These are phyloP conservation scores for Gynostemma pentaphyllum DNA, from an alignment of 306 rosid species.

Conservation along the genomic window DNA sequence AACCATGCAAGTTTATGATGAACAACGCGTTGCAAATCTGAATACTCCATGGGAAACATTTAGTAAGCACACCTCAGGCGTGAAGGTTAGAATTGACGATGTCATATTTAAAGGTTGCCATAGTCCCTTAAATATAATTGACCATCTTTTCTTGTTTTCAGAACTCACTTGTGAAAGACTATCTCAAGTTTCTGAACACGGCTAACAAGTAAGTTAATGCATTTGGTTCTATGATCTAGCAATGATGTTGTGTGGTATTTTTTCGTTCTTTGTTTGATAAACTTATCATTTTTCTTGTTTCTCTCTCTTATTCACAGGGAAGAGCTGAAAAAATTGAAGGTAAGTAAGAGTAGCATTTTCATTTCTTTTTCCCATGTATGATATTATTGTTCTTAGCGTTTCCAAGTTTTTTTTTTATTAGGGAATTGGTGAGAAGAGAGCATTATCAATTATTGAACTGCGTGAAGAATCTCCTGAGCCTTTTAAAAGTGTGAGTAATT, in stretches of 20 bases:
- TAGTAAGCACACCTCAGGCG: constrained; percentile 32
- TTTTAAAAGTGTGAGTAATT: constrained; percentile 59
- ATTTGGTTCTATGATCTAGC: not conserved
- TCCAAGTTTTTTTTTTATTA: not conserved
- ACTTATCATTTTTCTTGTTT: not conserved
- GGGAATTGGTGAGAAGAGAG: constrained; percentile 97
- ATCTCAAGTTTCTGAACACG: constrained; percentile 52
- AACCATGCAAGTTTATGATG: constrained; percentile 15
- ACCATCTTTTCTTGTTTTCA: constrained; percentile 17
- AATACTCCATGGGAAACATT: constrained; percentile 67
- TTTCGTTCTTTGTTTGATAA: not conserved
- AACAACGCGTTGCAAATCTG: constrained; percentile 21
- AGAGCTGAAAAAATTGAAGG: constrained; percentile 60
- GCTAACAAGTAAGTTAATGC: constrained; percentile 61
- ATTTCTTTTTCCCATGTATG: not conserved
- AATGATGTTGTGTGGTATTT: not conserved
- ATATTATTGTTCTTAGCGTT: not conserved
- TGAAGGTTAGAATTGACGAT: constrained; percentile 47
- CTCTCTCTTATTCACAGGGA: constrained; percentile 31
- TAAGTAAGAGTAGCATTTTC: constrained; percentile 16
- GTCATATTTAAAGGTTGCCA: not conserved
- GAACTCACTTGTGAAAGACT: constrained; percentile 50
- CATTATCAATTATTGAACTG: constrained; percentile 48
- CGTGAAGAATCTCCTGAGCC: constrained; percentile 72
- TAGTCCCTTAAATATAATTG: not conserved